Conservation (phyloP, 2,329 filamentous ascomycete species). For the Fusarium udum region DNA sequence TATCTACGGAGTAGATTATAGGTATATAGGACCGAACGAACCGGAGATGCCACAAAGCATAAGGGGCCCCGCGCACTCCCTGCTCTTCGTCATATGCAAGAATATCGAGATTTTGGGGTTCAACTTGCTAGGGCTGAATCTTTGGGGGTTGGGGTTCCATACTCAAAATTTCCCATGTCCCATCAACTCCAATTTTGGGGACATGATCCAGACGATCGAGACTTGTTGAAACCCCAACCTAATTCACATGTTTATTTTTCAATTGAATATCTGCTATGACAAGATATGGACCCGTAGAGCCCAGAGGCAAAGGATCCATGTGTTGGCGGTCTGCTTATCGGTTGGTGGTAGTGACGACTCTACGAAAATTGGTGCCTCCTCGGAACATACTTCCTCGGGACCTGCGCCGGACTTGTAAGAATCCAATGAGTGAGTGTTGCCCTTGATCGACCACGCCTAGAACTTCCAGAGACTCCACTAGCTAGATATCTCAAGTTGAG, state of each 20-base stretch:
- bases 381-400: slow-evolving; percentile 32
- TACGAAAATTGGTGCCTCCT: slow-evolving; percentile 21
- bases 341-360: slow-evolving; percentile 15
- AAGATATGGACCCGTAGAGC: background rate
- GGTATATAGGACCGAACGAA: background rate
- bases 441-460: background rate
- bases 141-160: slow-evolving; percentile 40
- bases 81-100: background rate
- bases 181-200: slow-evolving; percentile 18
- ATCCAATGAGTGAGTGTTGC: background rate
- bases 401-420: slow-evolving; percentile 16
- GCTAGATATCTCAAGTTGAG: slow-evolving; percentile 18
- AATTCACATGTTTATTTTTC: slow-evolving; percentile 18
- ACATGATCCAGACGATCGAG: background rate
- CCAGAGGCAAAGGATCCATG: background rate
- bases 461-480: slow-evolving; percentile 1
- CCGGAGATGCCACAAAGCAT: background rate
- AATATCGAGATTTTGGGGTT: slow-evolving; percentile 30
- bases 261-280: background rate
- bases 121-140: slow-evolving; percentile 16
- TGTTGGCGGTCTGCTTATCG: slow-evolving; percentile 16
- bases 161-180: slow-evolving; percentile 9
- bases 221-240: slow-evolving; percentile 39
- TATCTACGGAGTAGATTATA: background rate
- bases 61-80: background rate